Conservation (phyloP, 2,329 filamentous ascomycete genomes). For the Penicillium brevicompactum region DNA sequence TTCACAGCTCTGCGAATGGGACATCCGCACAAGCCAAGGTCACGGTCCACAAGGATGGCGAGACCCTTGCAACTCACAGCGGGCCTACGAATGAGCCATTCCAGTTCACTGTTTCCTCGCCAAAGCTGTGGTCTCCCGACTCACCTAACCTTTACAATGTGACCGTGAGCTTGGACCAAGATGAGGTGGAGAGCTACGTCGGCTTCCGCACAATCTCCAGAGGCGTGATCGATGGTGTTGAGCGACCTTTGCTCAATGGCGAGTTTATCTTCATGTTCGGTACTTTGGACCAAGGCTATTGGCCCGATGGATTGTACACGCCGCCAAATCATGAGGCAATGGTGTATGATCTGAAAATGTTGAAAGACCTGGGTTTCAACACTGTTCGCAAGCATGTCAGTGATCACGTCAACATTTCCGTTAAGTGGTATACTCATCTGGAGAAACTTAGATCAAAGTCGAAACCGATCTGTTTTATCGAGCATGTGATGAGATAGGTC, state of each 20-base stretch:
- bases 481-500: conserved; percentile 66
- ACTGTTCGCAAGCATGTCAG: conserved; percentile 70
- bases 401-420: not conserved
- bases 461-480: conserved; percentile 69
- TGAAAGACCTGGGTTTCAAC: conserved; percentile 70
- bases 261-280: conserved; percentile 69
- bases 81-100: conserved; percentile 56
- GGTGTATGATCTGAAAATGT: conserved; percentile 63
- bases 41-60: conserved; percentile 39
- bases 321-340: conserved; percentile 69
- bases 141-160: conserved; percentile 67
- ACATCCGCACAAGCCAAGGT: conserved; percentile 41
- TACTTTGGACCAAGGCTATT: conserved; percentile 70
- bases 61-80: conserved; percentile 46
- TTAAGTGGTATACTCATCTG: not conserved
- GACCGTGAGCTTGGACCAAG: conserved; percentile 55
- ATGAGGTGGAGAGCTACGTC: conserved; percentile 65
- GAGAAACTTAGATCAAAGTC: conserved; percentile 61
- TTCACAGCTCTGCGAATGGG: conserved; percentile 49
- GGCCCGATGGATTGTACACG: conserved; percentile 69
- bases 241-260: conserved; percentile 68
- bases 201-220: conserved; percentile 67
- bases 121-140: conserved; percentile 66
- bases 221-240: conserved; percentile 59
- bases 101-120: conserved; percentile 56